Base-by-base conservation (phyloP, 2,329 filamentous ascomycete genomes). In the Aspergillus fischeri region DNA sequence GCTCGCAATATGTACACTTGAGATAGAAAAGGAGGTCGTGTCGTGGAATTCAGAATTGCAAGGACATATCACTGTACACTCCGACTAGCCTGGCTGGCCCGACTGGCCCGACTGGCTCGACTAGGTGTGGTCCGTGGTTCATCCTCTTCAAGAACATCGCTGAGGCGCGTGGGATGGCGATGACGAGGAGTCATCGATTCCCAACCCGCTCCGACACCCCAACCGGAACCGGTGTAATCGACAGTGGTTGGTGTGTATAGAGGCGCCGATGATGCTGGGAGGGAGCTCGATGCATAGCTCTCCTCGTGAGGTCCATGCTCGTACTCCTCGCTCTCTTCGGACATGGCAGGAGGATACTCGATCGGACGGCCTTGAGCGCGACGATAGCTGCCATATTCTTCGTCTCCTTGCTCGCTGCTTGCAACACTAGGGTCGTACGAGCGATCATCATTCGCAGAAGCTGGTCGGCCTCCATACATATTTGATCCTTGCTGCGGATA, bases 111-210 rank as follows among this genome's bases (percentile, higher is more conserved):
- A 70, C 86, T 88, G 10, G 86, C 86, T 64, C 88, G 90, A 14
- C 88, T 90, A 24, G 89, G 84, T 70, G 75, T 81, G n/a, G 79
- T 80, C 32, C 89, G 90, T 52, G 86, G 81, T 74, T 95, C 91
- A 64, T 94, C 90, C 62, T 95, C 91, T 69, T 92, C 89, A 29
- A 94, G 82, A 28, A 96, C 92, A 74, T 96, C 92, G 72, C 91
- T 96, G 61, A 96, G 78, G 56, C 92, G 81, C 8, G 92, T 96
- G 0, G 92, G 92, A 74, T 96, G 91, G 64, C 94, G 90, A 73
- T 96, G 92, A 55, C 80, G 72, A 5, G 86, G 83, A 25, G 88
- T 87, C 61, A 91, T 79, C n/a, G 77, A 75, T 61, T 94, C 90
- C 90, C 91, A 95, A 17, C 84, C 87, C 2, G 86, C 81, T 1